A percentile compares a stretch with the other conserved stretches of the same genome.
phyloP scores from a whole-genome alignment of 169 alveolate genomes.

The Miamiensis avidus region DNA sequence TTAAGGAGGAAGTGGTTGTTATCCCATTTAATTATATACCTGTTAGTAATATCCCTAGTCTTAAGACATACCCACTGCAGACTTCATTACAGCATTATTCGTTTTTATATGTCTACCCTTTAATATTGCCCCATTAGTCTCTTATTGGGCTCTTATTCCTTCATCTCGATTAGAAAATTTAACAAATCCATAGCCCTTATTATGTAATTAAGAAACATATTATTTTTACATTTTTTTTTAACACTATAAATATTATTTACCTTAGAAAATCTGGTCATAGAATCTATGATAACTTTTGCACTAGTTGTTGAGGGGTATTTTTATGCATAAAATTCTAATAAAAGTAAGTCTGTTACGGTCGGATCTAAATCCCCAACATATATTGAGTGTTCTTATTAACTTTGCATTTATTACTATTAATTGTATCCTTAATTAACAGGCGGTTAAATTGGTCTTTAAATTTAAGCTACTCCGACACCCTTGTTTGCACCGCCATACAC shows the following conservation, averaged over 20 bases:
- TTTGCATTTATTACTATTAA: not conserved
- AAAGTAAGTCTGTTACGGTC: not conserved
- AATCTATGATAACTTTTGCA: not conserved
- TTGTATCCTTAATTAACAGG: not conserved
- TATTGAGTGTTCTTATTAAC: not conserved
- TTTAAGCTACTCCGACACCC: no score
- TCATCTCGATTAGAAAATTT: not conserved
- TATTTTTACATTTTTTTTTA: no score
- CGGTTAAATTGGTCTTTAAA: no score
- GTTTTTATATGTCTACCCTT: not conserved
- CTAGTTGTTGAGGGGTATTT: not conserved
- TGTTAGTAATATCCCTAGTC: no score
- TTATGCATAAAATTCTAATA: not conserved
- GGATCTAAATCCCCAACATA: not conserved
- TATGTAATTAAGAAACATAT: no score
- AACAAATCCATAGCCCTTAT: not conserved
- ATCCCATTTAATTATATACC: no score
- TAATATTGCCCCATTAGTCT: not conserved
- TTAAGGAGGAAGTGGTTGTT: no score
- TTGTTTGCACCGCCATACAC: not conserved
- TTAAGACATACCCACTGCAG: no score
- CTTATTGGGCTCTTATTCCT: not conserved
- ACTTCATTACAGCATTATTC: not conserved
- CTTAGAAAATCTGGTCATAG: not conserved
- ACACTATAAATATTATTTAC: not conserved